These are phyloP conservation scores for Cenchrus americanus DNA, from an alignment of 176 grass and related monocot species.

Conservation along the genomic window DNA sequence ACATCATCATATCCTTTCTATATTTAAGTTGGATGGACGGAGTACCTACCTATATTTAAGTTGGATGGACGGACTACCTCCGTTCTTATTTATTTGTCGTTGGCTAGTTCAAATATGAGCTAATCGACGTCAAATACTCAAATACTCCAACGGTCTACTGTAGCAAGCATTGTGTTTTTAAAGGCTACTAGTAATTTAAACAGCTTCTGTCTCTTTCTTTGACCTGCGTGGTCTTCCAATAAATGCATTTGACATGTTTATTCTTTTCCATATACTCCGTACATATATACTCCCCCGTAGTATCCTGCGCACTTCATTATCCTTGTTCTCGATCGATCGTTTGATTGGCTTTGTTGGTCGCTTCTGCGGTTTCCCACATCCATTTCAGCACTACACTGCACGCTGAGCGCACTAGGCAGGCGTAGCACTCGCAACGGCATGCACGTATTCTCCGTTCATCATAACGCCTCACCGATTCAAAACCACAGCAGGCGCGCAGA, in stretches of 20 bases:
- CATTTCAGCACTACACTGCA: not conserved
- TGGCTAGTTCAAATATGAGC: no score
- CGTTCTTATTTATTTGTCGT: no score
- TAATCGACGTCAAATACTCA: no score
- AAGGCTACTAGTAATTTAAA: not conserved
- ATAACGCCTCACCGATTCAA: not conserved
- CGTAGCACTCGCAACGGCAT: not conserved
- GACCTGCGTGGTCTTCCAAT: not conserved
- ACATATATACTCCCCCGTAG: not conserved
- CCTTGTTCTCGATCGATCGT: not conserved
- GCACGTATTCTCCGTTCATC: not conserved
- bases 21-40: no score
- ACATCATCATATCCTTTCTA: not conserved
- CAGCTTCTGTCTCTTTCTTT: not conserved
- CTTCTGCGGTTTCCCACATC: not conserved
- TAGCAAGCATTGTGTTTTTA: not conserved
- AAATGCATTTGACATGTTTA: constrained; percentile 9
- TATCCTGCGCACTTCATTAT: not conserved
- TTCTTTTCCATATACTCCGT: not conserved
- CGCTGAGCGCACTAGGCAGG: no score
- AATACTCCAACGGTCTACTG: not conserved
- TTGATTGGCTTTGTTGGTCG: not conserved
- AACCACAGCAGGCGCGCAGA: constrained; percentile 3
- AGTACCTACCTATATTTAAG: no score
- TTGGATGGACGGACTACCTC: no score